These are phyloP conservation scores for Bonia amplexicaulis DNA, from an alignment of 176 grass and related monocot genomes.

Conservation along the genomic window DNA sequence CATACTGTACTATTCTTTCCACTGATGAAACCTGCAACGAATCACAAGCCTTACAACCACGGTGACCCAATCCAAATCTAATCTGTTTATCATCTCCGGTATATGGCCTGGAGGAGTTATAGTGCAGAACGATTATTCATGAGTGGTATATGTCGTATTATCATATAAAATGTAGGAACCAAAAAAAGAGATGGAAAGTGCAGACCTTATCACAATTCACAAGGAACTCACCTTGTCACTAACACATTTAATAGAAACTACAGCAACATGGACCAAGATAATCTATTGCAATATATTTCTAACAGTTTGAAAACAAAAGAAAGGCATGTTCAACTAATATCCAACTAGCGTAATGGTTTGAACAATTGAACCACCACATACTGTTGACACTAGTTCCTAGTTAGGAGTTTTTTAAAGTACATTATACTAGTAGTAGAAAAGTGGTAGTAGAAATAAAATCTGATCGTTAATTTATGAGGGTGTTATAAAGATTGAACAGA, in stretches of 20 bases:
- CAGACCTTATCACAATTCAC: slow-evolving; percentile 11
- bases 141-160: neutral
- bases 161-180: neutral
- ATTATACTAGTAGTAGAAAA: too few relatives aligned
- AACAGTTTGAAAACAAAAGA: neutral
- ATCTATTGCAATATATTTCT: neutral
- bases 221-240: neutral
- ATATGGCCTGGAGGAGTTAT: slow-evolving; percentile 3
- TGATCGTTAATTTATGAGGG: too few relatives aligned
- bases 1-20: neutral
- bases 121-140: slow-evolving; percentile 4
- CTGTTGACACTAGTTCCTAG: neutral
- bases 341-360: neutral
- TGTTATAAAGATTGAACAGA: too few relatives aligned
- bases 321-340: neutral
- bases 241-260: neutral
- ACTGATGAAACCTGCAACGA: neutral
- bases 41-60: slow-evolving; percentile 4
- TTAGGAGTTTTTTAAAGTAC: too few relatives aligned
- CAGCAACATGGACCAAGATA: neutral
- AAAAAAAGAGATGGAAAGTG: neutral
- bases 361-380: neutral
- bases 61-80: slow-evolving; percentile 22
- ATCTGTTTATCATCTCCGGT: slow-evolving; percentile 8
- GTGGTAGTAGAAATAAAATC: too few relatives aligned